phyloP scores from a whole-genome alignment of 768 basidiomycete species.

The Gymnopilus dilepis region DNA sequence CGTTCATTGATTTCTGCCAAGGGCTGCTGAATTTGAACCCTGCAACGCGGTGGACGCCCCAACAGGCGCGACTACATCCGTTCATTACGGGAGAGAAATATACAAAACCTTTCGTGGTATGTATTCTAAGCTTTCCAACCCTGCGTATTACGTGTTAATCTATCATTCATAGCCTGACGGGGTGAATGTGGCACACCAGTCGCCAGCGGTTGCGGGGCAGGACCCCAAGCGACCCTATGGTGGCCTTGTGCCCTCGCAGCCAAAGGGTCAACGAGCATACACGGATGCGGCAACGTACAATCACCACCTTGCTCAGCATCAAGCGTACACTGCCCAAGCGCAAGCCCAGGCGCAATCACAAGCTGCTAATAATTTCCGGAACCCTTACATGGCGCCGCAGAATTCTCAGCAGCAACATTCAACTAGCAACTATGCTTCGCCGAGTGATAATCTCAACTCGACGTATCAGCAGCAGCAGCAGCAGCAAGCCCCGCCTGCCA shows the following conservation, averaged over 20 bases:
- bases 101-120: slow-evolving; percentile 81
- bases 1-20: slow-evolving; percentile 97
- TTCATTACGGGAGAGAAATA: slow-evolving; percentile 99
- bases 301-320: slow-evolving; percentile 93
- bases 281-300: slow-evolving; percentile 94
- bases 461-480: slow-evolving; percentile 35
- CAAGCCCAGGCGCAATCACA: slow-evolving; percentile 86
- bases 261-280: slow-evolving; percentile 83
- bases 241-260: slow-evolving; percentile 88
- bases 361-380: slow-evolving; percentile 74
- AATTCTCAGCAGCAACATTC: slow-evolving; percentile 41
- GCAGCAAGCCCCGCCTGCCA: slow-evolving; percentile 36
- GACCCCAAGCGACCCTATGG: slow-evolving; percentile 93
- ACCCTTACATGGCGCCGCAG: slow-evolving; percentile 77
- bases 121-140: slow-evolving; percentile 32
- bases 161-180: slow-evolving; percentile 55
- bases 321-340: slow-evolving; percentile 88
- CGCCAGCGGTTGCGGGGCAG: slow-evolving; percentile 35
- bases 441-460: slow-evolving; percentile 32
- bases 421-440: slow-evolving; percentile 29
- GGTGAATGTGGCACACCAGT: slow-evolving; percentile 36
- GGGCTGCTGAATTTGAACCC: slow-evolving; percentile 95
- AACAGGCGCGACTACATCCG: slow-evolving; percentile 93
- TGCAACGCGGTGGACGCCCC: slow-evolving; percentile 94
- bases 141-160: slow-evolving; percentile 11